Conservation (phyloP, 208 protist genomes). For the Crithidia acanthocephali region DNA sequence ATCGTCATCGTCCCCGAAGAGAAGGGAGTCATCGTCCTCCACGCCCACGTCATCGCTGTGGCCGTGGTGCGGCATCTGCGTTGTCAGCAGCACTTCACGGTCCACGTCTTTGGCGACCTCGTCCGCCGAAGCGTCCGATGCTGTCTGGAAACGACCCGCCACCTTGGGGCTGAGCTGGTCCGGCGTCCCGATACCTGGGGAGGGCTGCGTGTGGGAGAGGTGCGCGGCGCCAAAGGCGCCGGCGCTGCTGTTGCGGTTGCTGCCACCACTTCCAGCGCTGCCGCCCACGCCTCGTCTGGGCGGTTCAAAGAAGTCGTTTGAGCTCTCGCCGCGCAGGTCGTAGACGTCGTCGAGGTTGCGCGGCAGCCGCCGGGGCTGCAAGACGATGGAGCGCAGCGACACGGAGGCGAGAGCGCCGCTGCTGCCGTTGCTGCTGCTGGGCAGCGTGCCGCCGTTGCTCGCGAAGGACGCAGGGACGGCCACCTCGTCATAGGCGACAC, state of each 20-base stretch:
- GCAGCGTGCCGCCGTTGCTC: constrained; percentile 14
- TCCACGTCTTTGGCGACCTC: neutral
- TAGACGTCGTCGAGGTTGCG: constrained; percentile 7
- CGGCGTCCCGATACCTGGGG: constrained; percentile 2
- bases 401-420: constrained; percentile 13
- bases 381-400: constrained; percentile 21
- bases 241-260: neutral
- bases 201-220: neutral
- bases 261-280: neutral
- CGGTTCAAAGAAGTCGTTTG: constrained; percentile 5
- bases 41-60: neutral
- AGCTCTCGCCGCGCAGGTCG: constrained; percentile 8
- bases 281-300: neutral
- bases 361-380: constrained; percentile 24
- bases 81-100: neutral
- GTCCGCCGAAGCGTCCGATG: neutral
- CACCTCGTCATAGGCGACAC: constrained; percentile 11
- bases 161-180: constrained; percentile 8
- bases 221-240: neutral
- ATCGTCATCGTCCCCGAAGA: constrained; percentile 7
- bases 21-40: constrained; percentile 5
- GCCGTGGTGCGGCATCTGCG: neutral
- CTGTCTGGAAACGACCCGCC: neutral
- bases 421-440: constrained; percentile 15
- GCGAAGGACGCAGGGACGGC: neutral